Evolutionary conservation across 2,329 filamentous ascomycete species (phyloP).

Genomic region (Corniculantispora saksenae): DNA sequence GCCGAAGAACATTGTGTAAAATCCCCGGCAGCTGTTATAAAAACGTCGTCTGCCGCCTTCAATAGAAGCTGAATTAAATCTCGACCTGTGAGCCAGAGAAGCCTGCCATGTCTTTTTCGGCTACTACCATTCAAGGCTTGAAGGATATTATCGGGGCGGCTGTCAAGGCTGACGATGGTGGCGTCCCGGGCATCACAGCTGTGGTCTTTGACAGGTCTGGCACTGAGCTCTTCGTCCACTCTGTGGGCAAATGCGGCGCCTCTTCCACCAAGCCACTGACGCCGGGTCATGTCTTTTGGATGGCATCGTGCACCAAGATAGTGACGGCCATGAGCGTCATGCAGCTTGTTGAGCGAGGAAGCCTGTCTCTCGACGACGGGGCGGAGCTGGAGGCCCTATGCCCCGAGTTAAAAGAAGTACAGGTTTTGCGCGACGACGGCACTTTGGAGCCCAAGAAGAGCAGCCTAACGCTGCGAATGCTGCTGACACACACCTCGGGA

Average conservation of each 20-base stretch:
- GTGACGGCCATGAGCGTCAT: slow-evolving; percentile 53
- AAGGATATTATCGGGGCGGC: neutral
- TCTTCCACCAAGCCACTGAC: slow-evolving; percentile 53
- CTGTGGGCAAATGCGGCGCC: slow-evolving; percentile 49
- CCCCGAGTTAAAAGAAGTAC: slow-evolving; percentile 49
- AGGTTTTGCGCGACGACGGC: slow-evolving; percentile 45
- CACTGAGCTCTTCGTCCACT: slow-evolving; percentile 43
- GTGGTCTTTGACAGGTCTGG: slow-evolving; percentile 16
- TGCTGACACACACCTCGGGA: slow-evolving; percentile 56
- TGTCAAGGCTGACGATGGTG: neutral
- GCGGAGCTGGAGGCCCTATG: slow-evolving; percentile 47
- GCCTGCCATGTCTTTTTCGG: neutral
- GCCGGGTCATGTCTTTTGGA: slow-evolving; percentile 61
- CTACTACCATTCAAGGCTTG: neutral
- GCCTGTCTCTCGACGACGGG: slow-evolving; percentile 49
- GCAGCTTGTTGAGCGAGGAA: slow-evolving; percentile 57
- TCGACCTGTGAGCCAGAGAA: neutral
- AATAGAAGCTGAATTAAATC: too few species aligned
- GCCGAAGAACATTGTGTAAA: too few species aligned
- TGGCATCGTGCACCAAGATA: slow-evolving; percentile 61
- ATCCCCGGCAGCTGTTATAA: too few species aligned
- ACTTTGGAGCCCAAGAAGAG: slow-evolving; percentile 45
- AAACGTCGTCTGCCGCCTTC: too few species aligned
- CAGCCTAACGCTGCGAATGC: slow-evolving; percentile 57
- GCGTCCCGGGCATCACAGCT: slow-evolving; percentile 12